A percentile compares a stretch with the other conserved stretches of the same genome.
phyloP scores from a whole-genome alignment of 2,329 filamentous ascomycete genomes.

The Neocucurbitaria cava region DNA sequence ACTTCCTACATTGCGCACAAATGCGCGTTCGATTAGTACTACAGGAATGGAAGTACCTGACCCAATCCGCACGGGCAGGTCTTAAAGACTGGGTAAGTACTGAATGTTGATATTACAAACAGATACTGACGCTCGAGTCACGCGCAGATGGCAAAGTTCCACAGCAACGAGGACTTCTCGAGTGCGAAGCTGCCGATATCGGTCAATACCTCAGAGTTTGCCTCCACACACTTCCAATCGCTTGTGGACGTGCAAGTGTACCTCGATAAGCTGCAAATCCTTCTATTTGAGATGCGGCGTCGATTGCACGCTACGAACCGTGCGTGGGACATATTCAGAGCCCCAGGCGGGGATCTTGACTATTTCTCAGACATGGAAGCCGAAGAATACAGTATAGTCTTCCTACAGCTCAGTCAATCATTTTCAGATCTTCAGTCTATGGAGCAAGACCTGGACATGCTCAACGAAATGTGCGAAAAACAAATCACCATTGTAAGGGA shows the following conservation, averaged over 20 bases:
- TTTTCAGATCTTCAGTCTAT: not conserved
- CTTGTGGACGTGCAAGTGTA: too few relatives aligned
- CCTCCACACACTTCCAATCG: too few relatives aligned
- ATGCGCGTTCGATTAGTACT: not conserved
- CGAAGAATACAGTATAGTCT: not conserved
- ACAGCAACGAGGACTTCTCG: too few relatives aligned
- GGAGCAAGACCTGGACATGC: not conserved
- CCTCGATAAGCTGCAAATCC: too few relatives aligned
- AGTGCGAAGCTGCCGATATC: too few relatives aligned
- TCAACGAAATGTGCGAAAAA: not conserved
- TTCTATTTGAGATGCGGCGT: not conserved
- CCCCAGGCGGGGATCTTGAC: not conserved
- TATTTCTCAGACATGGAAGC: not conserved
- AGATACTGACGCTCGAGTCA: too few relatives aligned
- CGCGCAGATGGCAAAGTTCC: too few relatives aligned
- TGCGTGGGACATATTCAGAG: not conserved
- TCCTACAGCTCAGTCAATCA: not conserved
- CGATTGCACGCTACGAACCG: not conserved
- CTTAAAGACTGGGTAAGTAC: not conserved
- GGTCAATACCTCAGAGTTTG: too few relatives aligned
- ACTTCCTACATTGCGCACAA: not conserved
- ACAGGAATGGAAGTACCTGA: not conserved
- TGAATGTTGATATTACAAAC: not conserved
- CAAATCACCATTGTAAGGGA: not conserved
- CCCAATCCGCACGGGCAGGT: not conserved